Evolutionary conservation across 768 basidiomycete species (phyloP), one percentile per base, ranked within the genome.

Genomic region (Boletus vinaceobasis): DNA sequence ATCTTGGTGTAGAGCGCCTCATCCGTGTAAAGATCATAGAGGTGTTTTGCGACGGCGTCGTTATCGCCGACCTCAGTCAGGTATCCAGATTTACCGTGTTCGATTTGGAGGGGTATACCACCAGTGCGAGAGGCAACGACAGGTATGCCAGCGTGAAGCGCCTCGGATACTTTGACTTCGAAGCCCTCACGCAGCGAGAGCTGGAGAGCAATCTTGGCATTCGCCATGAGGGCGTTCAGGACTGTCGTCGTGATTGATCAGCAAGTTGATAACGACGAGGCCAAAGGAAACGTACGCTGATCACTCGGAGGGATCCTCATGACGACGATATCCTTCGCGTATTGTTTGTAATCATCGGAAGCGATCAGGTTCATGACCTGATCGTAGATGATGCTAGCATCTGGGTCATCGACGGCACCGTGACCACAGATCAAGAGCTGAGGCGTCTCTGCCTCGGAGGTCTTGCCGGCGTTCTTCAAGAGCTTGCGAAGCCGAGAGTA

Each of bases 161-260:
- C 92, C 74, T 96, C 92, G 44, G 92, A 93, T 47, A 95, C 93
- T 72, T 98, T 98, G 73, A 98, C 92, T 67, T 98, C 95, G 74
- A 97, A 98, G 29, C 95, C 95, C 74, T 98, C 95, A 53, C 93
- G 87, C 43, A 89, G 87, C 48, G 91, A 93, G 43, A 98, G 84
- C 71, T 98, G 95, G 46, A 93, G 81, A 5, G 90, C 93, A 54
- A 95, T 87, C 75, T 90, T 87, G 43, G 90, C 81, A 61, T 94
- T 95, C 49, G 88, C 85, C 82, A 97, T 82, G 62, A 97, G 79
- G 9, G 88, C 87, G 60, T 96, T 93, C 55, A 98, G 79, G 48
- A 96, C 88, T 86, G 64, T 47, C 43, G 63, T 35, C 55, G 40
- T 29, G 21, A 4, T 35, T 0, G 37, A 42, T 63, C 17, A 57